Evolutionary conservation across 192 early-diverging fungal genomes (phyloP), one percentile per base, ranked within the genome.

Genomic region (Umbelopsis sp.): DNA sequence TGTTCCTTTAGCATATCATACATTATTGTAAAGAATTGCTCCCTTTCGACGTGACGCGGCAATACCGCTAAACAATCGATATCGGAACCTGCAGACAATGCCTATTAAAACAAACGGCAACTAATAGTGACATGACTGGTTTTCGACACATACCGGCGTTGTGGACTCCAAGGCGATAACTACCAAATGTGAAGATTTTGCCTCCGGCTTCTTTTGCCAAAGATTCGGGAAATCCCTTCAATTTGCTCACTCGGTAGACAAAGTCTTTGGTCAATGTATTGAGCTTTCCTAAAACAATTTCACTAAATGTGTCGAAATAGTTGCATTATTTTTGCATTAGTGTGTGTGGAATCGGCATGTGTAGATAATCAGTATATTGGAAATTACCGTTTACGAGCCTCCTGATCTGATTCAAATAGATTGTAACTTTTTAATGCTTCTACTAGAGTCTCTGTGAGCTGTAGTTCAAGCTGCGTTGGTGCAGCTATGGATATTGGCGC

Each of bases 181-280:
- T 96, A 7, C 98, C 98, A 81, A 96, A 99, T 1, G 98, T 96
- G 70, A 95, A 99, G 30, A 98, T 97, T 78, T 97, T 97, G 27
- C 98, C 96, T 22, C 95, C 95, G 21, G 90, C 92, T 52, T 95
- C 91, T 52, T 81, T 85, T 3, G 97, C 97, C 48, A 96, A 67
- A 30, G 86, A 75, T 76, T 96, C 97, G 13, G 95, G 86, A 49
- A 92, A 77, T n/a, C 86, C 87, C 55, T 89, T 91, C 45, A 64
- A 45, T 30, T 93, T 74, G 37, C 87, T 86, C 23, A 93, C 90
- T n/a, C 76, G 61, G 55, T 91, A 91, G 15, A 98, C 96, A 85
- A 98, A 97, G 48, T 97, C 91, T 75, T 97, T 95, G 67, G 96
- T 92, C 65, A 99, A 80, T 64, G 82, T 83, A 75, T 94, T 87